These are phyloP conservation scores for Austropuccinia psidii DNA, from an alignment of 1,284 basidiomycete genomes.

Conservation along the genomic window DNA sequence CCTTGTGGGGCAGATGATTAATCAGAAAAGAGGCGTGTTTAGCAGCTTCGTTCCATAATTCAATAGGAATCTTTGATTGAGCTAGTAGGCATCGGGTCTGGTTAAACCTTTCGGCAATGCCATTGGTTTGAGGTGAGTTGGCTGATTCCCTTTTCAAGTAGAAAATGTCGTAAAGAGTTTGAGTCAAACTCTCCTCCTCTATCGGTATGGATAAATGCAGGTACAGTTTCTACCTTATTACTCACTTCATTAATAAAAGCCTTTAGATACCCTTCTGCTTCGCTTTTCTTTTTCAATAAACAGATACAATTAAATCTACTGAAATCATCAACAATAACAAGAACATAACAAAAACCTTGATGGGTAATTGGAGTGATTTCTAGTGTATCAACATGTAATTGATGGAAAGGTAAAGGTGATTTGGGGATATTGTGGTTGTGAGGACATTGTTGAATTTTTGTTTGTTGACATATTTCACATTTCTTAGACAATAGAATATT, in stretches of 20 bases:
- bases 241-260: not conserved
- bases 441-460: not conserved
- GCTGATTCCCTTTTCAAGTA: not conserved
- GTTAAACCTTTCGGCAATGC: constrained; percentile 10
- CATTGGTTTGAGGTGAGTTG: not conserved
- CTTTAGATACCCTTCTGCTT: not conserved
- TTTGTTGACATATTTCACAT: not conserved
- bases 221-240: not conserved
- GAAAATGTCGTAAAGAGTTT: not conserved
- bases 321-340: constrained; percentile 10
- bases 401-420: not conserved
- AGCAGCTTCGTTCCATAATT: constrained; percentile 7
- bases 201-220: not conserved
- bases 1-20: not conserved
- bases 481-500: not conserved
- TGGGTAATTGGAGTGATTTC: not conserved
- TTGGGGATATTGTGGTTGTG: no score
- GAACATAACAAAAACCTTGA: not conserved
- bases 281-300: not conserved
- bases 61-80: not conserved
- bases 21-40: not conserved
- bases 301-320: not conserved
- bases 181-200: not conserved
- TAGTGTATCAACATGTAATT: not conserved
- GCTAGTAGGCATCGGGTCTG: not conserved